phyloP scores from a whole-genome alignment of 2,329 filamentous ascomycete genomes.

The Sporothrix variecibatus region DNA sequence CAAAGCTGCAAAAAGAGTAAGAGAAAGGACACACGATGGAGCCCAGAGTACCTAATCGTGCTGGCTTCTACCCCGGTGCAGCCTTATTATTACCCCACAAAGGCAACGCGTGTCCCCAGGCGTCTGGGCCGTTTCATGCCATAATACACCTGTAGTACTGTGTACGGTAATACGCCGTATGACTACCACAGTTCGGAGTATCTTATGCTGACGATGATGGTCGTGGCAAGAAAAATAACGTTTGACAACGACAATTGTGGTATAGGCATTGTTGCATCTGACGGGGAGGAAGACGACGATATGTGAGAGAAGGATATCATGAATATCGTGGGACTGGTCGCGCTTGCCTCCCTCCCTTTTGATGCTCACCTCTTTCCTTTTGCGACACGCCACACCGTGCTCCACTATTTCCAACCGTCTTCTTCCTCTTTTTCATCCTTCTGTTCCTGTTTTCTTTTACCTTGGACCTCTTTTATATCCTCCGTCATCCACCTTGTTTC shows the following conservation, averaged over 20 bases:
- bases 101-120: not conserved
- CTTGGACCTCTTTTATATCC: not conserved
- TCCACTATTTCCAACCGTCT: not conserved
- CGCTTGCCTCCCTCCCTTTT: not conserved
- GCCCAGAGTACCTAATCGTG: not conserved
- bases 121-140: conserved; percentile 10
- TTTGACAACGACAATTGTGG: not conserved
- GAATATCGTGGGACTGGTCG: not conserved
- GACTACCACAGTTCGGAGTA: not conserved
- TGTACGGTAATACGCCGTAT: not conserved
- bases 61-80: not conserved
- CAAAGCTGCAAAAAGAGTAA: not conserved
- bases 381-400: not conserved
- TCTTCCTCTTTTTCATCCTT: not conserved
- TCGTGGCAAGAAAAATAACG: not conserved
- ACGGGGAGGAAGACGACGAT: not conserved
- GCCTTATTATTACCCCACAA: not conserved
- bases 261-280: not conserved
- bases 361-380: not conserved
- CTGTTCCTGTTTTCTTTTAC: not conserved
- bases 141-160: not conserved
- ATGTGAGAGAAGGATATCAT: not conserved
- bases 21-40: not conserved
- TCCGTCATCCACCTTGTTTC: not conserved
- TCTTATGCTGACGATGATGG: not conserved